Evolutionary conservation across 352 stramenopile genomes (phyloP).

Genomic region (Phytophthora sojae): DNA sequence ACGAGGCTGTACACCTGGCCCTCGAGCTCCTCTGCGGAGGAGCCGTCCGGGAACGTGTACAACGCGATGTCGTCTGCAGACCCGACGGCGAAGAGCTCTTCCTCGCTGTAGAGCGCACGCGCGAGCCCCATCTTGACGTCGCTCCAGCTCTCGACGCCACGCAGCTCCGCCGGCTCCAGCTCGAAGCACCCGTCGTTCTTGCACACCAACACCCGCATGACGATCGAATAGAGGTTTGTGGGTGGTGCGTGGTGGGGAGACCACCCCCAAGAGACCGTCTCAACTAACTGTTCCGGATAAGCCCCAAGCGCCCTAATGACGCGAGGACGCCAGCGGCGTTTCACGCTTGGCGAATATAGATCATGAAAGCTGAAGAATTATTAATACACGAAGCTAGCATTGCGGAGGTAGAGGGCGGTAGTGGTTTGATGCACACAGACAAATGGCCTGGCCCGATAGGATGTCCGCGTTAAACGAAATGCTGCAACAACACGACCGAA

Average conservation of each 20-base stretch:
- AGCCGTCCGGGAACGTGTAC: slow-evolving; percentile 60
- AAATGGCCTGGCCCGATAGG: neutral
- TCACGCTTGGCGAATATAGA: slow-evolving; percentile 2
- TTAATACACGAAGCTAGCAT: too few species aligned
- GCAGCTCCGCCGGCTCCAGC: slow-evolving; percentile 56
- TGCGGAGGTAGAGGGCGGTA: too few species aligned
- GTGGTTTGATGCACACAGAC: neutral
- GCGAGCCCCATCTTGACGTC: slow-evolving; percentile 72
- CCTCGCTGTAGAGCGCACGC: slow-evolving; percentile 69
- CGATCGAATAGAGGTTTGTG: neutral
- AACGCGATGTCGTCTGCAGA: slow-evolving; percentile 63
- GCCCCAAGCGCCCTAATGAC: neutral
- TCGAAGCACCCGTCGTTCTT: slow-evolving; percentile 87
- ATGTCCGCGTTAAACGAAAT: neutral
- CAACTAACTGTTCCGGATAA: slow-evolving; percentile 3
- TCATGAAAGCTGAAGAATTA: neutral
- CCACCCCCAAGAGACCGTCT: neutral
- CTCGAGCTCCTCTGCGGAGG: slow-evolving; percentile 37
- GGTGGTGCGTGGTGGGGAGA: neutral
- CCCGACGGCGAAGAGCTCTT: slow-evolving; percentile 76
- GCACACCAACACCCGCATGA: slow-evolving; percentile 73
- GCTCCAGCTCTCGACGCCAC: slow-evolving; percentile 37
- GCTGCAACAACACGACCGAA: neutral
- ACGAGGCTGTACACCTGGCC: slow-evolving; percentile 36
- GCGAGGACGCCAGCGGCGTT: slow-evolving; percentile 8